Base-by-base conservation (phyloP, 176 grass and related monocot genomes). In the Aegilops speltoides region DNA sequence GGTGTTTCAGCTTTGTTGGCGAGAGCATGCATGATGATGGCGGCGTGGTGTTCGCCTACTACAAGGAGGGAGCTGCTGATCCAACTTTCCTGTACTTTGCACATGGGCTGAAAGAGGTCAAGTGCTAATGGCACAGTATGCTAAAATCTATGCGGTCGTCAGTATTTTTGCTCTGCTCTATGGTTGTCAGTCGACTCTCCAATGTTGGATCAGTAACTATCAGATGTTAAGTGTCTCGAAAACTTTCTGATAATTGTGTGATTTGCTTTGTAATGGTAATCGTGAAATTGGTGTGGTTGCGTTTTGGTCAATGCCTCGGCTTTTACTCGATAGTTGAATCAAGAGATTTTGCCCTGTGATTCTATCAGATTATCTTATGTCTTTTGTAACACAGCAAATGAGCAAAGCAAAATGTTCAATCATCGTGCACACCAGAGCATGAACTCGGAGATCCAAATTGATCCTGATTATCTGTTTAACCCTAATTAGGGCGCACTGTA, bases 21-120 rank as follows among this genome's bases (percentile, higher is more conserved):
- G 97, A 99, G 87, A 94, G 94, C 80, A 99, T 99, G 97, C 87
- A 93, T 22, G 91, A 95, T 63, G 93, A 96, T 37, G 87, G 76
- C 26, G 15, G 76, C 61, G 0, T 99, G 64, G 94, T 99, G 37
- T 96, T 93, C 1, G 97, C 97, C 24, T 99, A 94, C 63, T 99
- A 99, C 85, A 96, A 94, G 88, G 97, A 99, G 0, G 94, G 88
- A 32, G 85, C 90, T 2, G 32, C 90, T 0, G 80, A 96, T 77
- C 97, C 97, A 14, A 96, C 94, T 6, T 98, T 96, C 86, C 84
- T 98, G 14, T 98, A 95, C 79, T 98, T 98, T 0, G 84, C 93
- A 0, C 82, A 92, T 82, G 93, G 91, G 23, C 69, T 98, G 20
- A 89, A 88, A 86, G 96, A 95, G 91, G 14, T 95, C 59, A 98